Conservation (phyloP, 306 rosid species). For the Pueraria montana region DNA sequence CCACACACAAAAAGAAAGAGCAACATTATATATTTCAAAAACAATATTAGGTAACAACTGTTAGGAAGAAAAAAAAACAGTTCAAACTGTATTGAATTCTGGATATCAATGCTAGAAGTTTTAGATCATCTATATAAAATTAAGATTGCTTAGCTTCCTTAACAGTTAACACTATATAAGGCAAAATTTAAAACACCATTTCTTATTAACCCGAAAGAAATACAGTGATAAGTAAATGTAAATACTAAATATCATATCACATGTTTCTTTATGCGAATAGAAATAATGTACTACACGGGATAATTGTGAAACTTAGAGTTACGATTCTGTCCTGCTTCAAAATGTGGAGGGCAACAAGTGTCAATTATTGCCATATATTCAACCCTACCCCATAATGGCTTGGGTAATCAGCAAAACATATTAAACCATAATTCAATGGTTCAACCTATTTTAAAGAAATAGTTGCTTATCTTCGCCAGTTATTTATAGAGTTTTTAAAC, state of each 20-base stretch:
- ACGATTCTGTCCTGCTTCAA: neutral
- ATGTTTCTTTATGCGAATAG: too few relatives aligned
- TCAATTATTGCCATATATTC: slow-evolving; percentile 1
- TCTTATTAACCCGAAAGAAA: slow-evolving; percentile 10
- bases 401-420: too few relatives aligned
- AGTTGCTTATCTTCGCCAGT: neutral
- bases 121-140: neutral
- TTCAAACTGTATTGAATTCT: slow-evolving; percentile 13
- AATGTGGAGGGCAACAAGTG: neutral
- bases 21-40: slow-evolving; percentile 14
- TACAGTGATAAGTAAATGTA: neutral
- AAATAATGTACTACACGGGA: too few relatives aligned
- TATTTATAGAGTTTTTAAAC: neutral
- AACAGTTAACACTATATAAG: slow-evolving; percentile 6
- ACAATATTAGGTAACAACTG: neutral
- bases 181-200: slow-evolving; percentile 9
- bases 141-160: slow-evolving; percentile 25
- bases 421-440: too few relatives aligned
- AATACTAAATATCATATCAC: slow-evolving; percentile 4
- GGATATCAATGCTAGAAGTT: neutral
- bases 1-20: slow-evolving; percentile 32
- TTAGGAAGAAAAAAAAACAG: too few relatives aligned
- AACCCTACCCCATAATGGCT: too few relatives aligned
- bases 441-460: too few relatives aligned
- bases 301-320: too few relatives aligned